Conservation (phyloP, 148 eudicot genomes). For the Vaccinium corymbosum region DNA sequence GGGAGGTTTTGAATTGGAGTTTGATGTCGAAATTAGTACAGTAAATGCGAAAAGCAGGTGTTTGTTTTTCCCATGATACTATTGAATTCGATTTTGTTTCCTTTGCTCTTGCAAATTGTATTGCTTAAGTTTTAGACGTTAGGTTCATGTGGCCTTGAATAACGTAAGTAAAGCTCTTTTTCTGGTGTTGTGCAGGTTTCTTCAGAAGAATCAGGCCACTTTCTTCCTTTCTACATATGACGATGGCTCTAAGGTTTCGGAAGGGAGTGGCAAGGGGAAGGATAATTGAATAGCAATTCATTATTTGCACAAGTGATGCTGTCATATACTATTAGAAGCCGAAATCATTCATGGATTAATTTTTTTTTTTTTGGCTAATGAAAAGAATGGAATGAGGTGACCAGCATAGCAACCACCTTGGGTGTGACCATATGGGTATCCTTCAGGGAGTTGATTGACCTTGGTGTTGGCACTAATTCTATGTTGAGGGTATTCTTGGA, state of each 20-base stretch:
- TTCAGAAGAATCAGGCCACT: conserved; percentile 71
- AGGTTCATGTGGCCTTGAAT: background rate
- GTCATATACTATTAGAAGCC: conserved; percentile 2
- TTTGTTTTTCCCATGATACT: background rate
- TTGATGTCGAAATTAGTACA: background rate
- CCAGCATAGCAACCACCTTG: too few relatives aligned
- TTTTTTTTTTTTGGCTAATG: too few relatives aligned
- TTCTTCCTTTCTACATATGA: conserved; percentile 67
- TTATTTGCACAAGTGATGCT: conserved; percentile 10
- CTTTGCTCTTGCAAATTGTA: background rate
- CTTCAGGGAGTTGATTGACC: background rate
- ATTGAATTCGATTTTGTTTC: background rate
- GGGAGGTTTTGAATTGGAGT: too few relatives aligned
- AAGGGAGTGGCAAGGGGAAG: conserved; percentile 53
- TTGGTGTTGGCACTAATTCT: background rate
- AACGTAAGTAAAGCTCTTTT: background rate
- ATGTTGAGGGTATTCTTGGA: background rate
- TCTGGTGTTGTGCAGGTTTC: conserved; percentile 43
- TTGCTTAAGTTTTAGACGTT: background rate
- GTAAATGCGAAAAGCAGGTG: background rate
- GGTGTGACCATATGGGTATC: too few relatives aligned
- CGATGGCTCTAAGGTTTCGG: conserved; percentile 40
- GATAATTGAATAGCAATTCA: conserved; percentile 37
- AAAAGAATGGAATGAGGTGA: too few relatives aligned
- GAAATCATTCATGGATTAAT: background rate